These are phyloP conservation scores for Graphilbum sp. DNA, from an alignment of 2,329 filamentous ascomycete species.

Conservation along the genomic window DNA sequence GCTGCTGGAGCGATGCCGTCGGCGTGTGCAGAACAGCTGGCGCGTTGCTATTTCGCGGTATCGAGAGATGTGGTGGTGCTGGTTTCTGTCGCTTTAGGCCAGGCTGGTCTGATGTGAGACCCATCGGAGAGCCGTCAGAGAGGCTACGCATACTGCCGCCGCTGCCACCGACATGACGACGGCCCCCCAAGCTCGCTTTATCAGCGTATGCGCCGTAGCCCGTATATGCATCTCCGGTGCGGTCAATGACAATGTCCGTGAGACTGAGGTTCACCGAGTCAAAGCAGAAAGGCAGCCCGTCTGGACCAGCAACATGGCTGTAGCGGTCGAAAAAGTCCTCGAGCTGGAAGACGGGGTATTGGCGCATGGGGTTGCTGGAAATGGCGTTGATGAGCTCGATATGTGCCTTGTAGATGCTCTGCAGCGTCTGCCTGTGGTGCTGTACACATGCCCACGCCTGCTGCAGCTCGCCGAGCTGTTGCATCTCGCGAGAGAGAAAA, in stretches of 20 bases:
- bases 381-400: conserved; percentile 61
- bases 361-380: conserved; percentile 51
- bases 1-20: no score
- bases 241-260: conserved; percentile 47
- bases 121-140: background rate
- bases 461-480: conserved; percentile 58
- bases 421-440: conserved; percentile 64
- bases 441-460: conserved; percentile 64
- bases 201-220: no score
- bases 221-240: conserved; percentile 37
- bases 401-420: conserved; percentile 64
- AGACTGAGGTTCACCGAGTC: conserved; percentile 63
- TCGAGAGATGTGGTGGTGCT: background rate
- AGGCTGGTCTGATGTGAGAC: background rate
- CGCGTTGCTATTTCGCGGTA: no score
- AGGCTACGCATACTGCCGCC: background rate
- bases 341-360: conserved; percentile 65
- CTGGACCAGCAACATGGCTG: conserved; percentile 34
- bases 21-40: background rate
- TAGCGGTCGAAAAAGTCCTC: conserved; percentile 85
- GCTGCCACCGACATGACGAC: no score
- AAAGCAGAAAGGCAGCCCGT: conserved; percentile 45
- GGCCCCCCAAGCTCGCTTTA: no score
- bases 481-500: conserved; percentile 63
- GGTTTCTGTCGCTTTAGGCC: background rate